These are phyloP conservation scores for Penicillium rolfsii DNA, from an alignment of 2,329 filamentous ascomycete species.

Conservation along the genomic window DNA sequence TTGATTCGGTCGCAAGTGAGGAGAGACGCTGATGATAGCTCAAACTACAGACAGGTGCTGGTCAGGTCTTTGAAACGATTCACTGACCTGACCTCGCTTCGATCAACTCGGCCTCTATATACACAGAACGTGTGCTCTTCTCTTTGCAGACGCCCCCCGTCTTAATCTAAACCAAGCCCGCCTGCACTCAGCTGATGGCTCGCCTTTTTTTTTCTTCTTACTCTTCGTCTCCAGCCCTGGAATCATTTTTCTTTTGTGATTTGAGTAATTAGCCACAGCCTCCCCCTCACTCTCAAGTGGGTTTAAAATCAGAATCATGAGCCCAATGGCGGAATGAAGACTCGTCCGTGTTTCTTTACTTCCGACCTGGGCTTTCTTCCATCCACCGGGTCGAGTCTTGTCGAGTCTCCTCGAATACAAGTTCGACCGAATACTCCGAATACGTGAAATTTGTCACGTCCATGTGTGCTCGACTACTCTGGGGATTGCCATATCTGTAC, in stretches of 20 bases:
- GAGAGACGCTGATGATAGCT: too few relatives aligned
- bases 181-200: constrained; percentile 13
- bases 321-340: constrained; percentile 3
- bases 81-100: too few relatives aligned
- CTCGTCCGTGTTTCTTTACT: neutral
- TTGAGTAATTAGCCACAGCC: neutral
- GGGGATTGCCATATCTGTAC: too few relatives aligned
- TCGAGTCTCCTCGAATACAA: neutral
- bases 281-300: neutral
- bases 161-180: neutral
- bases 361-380: neutral
- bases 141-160: neutral
- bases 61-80: neutral
- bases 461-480: neutral
- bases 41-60: too few relatives aligned
- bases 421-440: neutral
- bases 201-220: neutral
- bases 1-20: neutral
- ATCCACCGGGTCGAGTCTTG: neutral
- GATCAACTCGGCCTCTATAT: neutral
- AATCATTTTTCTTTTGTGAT: neutral
- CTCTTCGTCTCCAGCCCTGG: neutral
- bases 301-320: neutral
- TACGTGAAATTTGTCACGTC: neutral
- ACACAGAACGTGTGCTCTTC: neutral